Evolutionary conservation across 179 eudicot species (phyloP).

Genomic region (Actinidia chinensis): DNA sequence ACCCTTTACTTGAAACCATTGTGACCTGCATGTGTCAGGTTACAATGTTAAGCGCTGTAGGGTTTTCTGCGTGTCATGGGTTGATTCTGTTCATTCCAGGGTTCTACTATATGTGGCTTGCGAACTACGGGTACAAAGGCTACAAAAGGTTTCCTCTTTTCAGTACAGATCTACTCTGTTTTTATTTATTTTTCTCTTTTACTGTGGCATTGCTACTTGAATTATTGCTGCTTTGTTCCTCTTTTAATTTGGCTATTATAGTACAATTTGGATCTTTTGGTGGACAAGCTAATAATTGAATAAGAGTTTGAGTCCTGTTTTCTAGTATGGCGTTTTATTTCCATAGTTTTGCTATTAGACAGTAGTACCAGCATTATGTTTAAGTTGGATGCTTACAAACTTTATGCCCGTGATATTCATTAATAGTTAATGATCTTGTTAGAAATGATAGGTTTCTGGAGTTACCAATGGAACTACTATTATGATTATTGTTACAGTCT

Average conservation of each 20-base stretch:
- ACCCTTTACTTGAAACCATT: too few species aligned
- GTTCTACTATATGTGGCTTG: constrained; percentile 91
- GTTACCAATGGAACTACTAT: not conserved
- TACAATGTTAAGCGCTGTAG: too few species aligned
- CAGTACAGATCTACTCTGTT: constrained; percentile 87
- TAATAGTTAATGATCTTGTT: not conserved
- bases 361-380: too few species aligned
- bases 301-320: too few species aligned
- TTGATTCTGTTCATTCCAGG: constrained; percentile 89
- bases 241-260: not conserved
- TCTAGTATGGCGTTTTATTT: too few species aligned
- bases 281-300: too few species aligned
- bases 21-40: too few species aligned
- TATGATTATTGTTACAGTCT: not conserved
- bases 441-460: not conserved
- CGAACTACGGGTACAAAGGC: constrained; percentile 95
- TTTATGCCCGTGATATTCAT: not conserved
- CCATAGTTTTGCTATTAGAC: too few species aligned
- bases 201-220: too few species aligned
- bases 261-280: not conserved
- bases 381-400: not conserved
- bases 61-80: constrained; percentile 87
- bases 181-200: too few species aligned
- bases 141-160: constrained; percentile 96
- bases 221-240: not conserved